phyloP scores from a whole-genome alignment of 768 basidiomycete species.

The Amanita phalloides region DNA sequence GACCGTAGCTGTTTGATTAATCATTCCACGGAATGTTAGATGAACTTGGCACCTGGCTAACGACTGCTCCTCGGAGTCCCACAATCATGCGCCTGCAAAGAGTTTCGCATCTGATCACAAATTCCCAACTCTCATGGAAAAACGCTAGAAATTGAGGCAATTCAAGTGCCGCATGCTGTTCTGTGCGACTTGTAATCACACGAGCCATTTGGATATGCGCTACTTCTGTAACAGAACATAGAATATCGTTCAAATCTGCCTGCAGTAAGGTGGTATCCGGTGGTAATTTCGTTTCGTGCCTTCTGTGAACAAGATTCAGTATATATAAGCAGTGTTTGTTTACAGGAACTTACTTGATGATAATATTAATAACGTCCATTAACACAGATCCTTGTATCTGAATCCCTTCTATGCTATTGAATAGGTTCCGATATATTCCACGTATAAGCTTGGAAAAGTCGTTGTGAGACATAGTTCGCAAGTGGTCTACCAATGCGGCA shows the following conservation, averaged over 20 bases:
- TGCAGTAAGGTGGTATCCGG: constrained; percentile 34
- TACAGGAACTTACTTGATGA: constrained; percentile 18
- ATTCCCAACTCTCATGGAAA: constrained; percentile 82
- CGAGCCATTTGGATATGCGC: constrained; percentile 76
- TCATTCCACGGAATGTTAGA: not conserved
- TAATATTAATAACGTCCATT: constrained; percentile 40
- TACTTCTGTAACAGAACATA: constrained; percentile 75
- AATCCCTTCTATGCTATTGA: constrained; percentile 59
- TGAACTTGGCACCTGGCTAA: constrained; percentile 51
- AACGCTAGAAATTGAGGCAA: constrained; percentile 68
- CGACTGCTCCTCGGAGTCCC: constrained; percentile 75
- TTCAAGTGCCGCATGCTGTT: constrained; percentile 66
- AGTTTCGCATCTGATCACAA: constrained; percentile 82
- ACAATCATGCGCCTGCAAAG: constrained; percentile 89
- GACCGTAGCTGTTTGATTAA: constrained; percentile 6
- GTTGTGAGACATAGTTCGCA: constrained; percentile 57
- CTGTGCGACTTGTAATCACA: constrained; percentile 64
- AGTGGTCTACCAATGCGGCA: constrained; percentile 36
- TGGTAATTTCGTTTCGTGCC: constrained; percentile 21
- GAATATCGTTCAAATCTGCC: constrained; percentile 65
- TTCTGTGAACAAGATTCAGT: not conserved
- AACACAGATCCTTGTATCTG: constrained; percentile 51
- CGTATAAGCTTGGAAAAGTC: constrained; percentile 59
- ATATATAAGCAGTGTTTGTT: not conserved
- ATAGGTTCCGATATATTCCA: constrained; percentile 46